These are phyloP conservation scores for Coniochaeta sp. DNA, from an alignment of 2,329 filamentous ascomycete genomes.

Conservation along the genomic window DNA sequence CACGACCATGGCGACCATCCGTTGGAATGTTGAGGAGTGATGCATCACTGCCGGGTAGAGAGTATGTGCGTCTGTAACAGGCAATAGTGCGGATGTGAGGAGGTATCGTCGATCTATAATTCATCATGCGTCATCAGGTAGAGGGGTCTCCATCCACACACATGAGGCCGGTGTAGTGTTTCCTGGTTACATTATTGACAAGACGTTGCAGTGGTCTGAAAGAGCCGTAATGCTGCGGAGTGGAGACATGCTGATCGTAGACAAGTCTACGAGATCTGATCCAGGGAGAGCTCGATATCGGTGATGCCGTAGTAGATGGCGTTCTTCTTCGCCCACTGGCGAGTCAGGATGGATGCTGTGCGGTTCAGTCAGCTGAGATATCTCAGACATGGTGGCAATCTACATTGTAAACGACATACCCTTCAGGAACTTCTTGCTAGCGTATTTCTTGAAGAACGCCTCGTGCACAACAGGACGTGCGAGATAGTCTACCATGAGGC, in stretches of 20 bases:
- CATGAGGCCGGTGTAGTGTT: not conserved
- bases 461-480: slow-evolving; percentile 85
- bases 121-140: slow-evolving; percentile 4
- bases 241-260: not conserved
- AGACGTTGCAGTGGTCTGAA: not conserved
- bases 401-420: slow-evolving; percentile 48
- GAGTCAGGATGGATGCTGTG: slow-evolving; percentile 80
- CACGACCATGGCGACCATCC: not conserved
- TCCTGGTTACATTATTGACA: not conserved
- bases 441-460: slow-evolving; percentile 99
- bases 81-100: not conserved
- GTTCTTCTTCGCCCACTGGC: slow-evolving; percentile 88
- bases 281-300: slow-evolving; percentile 40
- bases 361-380: not conserved
- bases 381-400: slow-evolving; percentile 16
- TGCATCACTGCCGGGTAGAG: not conserved
- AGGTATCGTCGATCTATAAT: slow-evolving; percentile 5
- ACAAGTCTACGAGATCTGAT: slow-evolving; percentile 30
- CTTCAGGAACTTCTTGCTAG: slow-evolving; percentile 98
- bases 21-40: not conserved
- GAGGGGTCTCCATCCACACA: not conserved
- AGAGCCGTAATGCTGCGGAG: not conserved
- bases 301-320: slow-evolving; percentile 47
- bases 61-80: not conserved
- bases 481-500: slow-evolving; percentile 95